phyloP scores from a whole-genome alignment of 208 protist species.

The Kentomonas sorsogonicus region DNA sequence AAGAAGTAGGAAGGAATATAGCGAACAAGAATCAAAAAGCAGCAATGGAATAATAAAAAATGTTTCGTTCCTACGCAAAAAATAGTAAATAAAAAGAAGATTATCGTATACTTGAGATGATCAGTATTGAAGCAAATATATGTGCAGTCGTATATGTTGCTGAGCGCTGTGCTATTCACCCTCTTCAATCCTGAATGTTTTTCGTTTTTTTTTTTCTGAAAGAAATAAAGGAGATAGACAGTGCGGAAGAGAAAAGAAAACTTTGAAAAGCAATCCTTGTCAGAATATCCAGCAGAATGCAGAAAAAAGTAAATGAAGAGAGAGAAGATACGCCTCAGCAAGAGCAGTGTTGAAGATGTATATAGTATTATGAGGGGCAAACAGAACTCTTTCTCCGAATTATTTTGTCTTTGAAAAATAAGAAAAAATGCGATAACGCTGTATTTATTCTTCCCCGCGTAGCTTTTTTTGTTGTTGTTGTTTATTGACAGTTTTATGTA shows the following conservation, averaged over 20 bases:
- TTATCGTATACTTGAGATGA: not conserved
- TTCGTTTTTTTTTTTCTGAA: not conserved
- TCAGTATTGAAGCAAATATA: no score
- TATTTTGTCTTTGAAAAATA: constrained; percentile 4
- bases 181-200: not conserved
- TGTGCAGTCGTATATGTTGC: no score
- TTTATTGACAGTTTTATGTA: not conserved
- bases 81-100: no score
- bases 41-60: no score
- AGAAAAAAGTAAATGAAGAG: not conserved
- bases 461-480: not conserved
- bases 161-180: not conserved
- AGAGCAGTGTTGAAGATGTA: not conserved
- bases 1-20: no score
- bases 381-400: not conserved
- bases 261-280: no score
- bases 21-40: no score
- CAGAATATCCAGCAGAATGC: no score
- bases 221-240: not conserved
- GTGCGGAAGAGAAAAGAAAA: not conserved
- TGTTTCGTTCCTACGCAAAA: no score
- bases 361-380: not conserved
- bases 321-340: not conserved
- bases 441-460: not conserved
- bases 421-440: constrained; percentile 12